Base-by-base conservation (phyloP, 2,329 filamentous ascomycete species). In the Hirsutella minnesotensis region DNA sequence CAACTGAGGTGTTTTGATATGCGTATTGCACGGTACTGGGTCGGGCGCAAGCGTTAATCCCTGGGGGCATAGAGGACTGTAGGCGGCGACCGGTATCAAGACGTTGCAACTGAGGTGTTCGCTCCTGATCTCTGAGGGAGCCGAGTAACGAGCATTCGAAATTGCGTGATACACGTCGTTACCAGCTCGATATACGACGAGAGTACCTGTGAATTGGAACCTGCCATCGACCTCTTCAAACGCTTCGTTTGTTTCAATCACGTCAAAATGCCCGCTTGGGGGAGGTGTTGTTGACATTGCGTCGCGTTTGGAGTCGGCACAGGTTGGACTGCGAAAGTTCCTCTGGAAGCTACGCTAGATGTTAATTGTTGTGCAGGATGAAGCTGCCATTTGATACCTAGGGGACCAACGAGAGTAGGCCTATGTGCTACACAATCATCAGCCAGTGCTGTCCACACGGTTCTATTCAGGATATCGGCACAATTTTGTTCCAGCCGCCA, bases 81-180 rank as follows among this genome's bases (percentile, higher is more conserved):
- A 44, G 21, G 42, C 38, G 9, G 38, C 10, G 38, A 36, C 42
- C 9, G 42, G 38, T 40, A 40, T 40, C 36, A 43, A 39, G 35
- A 43, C 8, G n/a, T 29, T 29, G 35, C 24, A 3, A 30, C 9
- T 19, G 30, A 43, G 35, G 24, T 43, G 24, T 18, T 39, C 35
- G 21, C 15, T 18, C 20, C 27, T 43, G 36, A 39, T 30, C 29
- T 39, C 36, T 37, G 36, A 33, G 36, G 24, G 36, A 15, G 18
- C 13, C 9, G 18, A 39, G 29, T 39, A 30, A 16, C 36, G 41
- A 30, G 20, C 37, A 38, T 36, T 38, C 21, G 41, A 43, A 38
- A 33, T 24, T 20, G 44, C 44, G 36, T 46, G 40, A 16, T 46
- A 43, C 21, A 46, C 5, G n/a, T 46, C 24, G 24, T 38, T 27